Evolutionary conservation across 2,329 filamentous ascomycete species (phyloP), one percentile per base, ranked within the genome.

Genomic region (Diaporthe caulivora): DNA sequence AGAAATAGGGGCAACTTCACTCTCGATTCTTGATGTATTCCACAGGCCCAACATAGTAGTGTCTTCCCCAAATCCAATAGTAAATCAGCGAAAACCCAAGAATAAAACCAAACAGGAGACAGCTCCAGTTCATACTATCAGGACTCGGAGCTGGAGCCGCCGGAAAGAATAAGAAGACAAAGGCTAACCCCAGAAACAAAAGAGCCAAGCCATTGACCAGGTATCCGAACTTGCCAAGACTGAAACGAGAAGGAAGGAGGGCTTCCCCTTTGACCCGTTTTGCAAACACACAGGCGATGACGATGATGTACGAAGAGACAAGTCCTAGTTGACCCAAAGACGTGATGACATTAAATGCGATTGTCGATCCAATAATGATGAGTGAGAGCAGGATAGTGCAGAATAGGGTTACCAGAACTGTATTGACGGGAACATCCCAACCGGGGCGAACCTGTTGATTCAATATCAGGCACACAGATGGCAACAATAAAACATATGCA

Each of bases 11-110:
- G 3, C 15, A 21, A 53, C 31, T 9, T 53, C 31, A n/a, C 58
- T 67, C 37, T 51, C 62, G 62, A 24, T 11, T 51, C 29, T 67
- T 67, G 3, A 65, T 65, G 47, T 53, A 53, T 51, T 65, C 62
- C 21, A 65, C 62, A 21, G 62, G 62, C 31, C 47, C 44, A 53
- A 67, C 47, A 29, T 67, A 67, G 4, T 26, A 1, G 31, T 67
- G n/a, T 67, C 62, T 40, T 53, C 47, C 47, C 62, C 47, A 53
- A 67, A 67, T 53, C 62, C 47, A 53, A 51, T 67, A 67, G 31
- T 67, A 67, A 40, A 67, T 53, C 31, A 53, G 47, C 15, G n/a
- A 67, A 29, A 67, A 67, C 2, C 62, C 62, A 21, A 67, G 31
- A 9, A 53, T 67, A 47, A 65, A 51, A 15, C 60, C 29, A 65